These are phyloP conservation scores for Daedalea quercina DNA, from an alignment of 768 basidiomycete species.

Conservation along the genomic window DNA sequence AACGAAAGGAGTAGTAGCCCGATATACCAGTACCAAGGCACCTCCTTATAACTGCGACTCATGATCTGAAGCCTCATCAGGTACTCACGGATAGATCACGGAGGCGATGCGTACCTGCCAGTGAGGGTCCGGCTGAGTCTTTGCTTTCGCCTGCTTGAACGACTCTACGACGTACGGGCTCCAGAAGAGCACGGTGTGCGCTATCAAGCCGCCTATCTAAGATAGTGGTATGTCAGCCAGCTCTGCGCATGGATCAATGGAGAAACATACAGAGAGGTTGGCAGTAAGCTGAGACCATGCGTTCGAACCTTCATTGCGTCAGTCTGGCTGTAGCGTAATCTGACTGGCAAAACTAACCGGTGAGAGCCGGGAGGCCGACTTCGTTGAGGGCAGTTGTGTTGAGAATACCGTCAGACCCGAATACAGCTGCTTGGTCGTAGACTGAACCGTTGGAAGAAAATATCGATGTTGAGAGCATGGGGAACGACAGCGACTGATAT, in stretches of 20 bases:
- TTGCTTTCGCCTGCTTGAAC: constrained; percentile 40
- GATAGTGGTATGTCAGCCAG: not conserved
- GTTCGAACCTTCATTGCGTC: constrained; percentile 33
- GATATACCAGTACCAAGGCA: constrained; percentile 56
- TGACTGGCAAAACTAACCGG: constrained; percentile 9
- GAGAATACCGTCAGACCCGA: constrained; percentile 42
- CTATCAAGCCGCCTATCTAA: constrained; percentile 54
- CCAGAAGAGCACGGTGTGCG: constrained; percentile 54
- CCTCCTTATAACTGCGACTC: constrained; percentile 55
- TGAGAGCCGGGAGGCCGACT: constrained; percentile 33
- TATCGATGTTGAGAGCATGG: constrained; percentile 55
- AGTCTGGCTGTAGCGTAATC: too few species aligned
- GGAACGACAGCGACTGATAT: constrained; percentile 44
- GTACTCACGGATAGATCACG: not conserved
- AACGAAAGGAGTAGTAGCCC: constrained; percentile 43
- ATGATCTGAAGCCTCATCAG: constrained; percentile 25
- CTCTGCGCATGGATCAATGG: not conserved
- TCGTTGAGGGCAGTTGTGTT: constrained; percentile 48
- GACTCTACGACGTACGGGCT: constrained; percentile 41
- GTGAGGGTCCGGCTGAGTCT: constrained; percentile 50
- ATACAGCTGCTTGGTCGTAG: constrained; percentile 49
- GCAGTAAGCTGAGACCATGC: constrained; percentile 42
- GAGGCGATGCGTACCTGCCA: constrained; percentile 32
- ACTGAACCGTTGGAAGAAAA: constrained; percentile 47
- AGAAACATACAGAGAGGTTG: constrained; percentile 38